Conservation (phyloP, 495 filamentous ascomycete species). For the Hypoxylon lenormandii region DNA sequence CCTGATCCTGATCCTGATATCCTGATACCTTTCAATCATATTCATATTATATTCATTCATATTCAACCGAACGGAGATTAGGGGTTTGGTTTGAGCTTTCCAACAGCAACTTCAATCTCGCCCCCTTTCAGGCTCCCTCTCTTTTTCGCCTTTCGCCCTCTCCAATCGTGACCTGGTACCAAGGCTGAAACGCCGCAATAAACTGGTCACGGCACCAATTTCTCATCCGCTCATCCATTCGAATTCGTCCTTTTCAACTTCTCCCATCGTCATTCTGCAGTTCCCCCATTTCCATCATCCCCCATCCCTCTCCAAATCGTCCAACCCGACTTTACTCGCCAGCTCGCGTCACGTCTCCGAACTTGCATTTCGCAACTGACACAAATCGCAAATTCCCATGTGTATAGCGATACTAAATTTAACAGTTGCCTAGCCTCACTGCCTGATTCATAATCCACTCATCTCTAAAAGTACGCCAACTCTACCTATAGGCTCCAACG, state of each 20-base stretch:
- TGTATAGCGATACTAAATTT: background rate
- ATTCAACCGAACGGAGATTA: too few relatives aligned
- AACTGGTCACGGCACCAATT: constrained; percentile 9
- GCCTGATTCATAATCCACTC: constrained; percentile 1
- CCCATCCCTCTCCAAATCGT: constrained; percentile 5
- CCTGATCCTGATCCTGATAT: too few relatives aligned
- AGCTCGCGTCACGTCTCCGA: constrained; percentile 2
- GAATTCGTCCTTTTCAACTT: too few relatives aligned
- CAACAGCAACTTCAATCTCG: background rate
- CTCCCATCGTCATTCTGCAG: constrained; percentile 32
- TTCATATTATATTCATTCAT: too few relatives aligned
- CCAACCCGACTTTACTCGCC: constrained; percentile 16
- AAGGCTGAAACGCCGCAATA: constrained; percentile 37
- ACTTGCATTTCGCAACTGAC: constrained; percentile 16
- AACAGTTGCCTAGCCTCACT: constrained; percentile 1
- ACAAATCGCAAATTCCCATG: background rate
- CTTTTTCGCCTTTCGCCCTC: background rate
- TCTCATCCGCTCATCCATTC: constrained; percentile 25
- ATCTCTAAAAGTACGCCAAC: background rate
- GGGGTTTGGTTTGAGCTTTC: too few relatives aligned
- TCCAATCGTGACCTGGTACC: constrained; percentile 11
- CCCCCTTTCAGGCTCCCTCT: background rate
- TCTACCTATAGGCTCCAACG: constrained; percentile 16
- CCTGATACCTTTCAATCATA: too few relatives aligned
- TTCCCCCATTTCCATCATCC: background rate